Evolutionary conservation across 78 protist genomes (phyloP), one percentile per base, ranked within the genome.

Genomic region (Blattamonas nauphoetae): DNA sequence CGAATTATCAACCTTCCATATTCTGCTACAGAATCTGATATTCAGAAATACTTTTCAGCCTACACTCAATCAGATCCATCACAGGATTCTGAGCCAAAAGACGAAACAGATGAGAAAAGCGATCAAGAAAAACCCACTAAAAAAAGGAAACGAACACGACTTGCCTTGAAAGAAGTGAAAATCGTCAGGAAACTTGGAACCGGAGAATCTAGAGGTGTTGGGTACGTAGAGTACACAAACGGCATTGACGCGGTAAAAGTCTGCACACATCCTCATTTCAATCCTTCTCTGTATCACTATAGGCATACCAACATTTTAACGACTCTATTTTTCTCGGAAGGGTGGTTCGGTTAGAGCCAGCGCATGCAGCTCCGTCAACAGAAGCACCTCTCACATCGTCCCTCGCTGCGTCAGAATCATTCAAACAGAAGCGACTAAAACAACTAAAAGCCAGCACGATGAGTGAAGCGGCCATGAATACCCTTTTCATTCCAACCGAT

Each of bases 341-440:
- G 4, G 5, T 45, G 35, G 33, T 89, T 35, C 91, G 85, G 36
- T 4, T 89, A 45, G 2, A 34, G 11, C 86, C 91, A 2, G 91
- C 89, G 29, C 42, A 84, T 29, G 84, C 41, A 2, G 44, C 36
- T 2, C 71, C 1, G 34, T 2, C 2, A 4, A 2, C 63, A 2
- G 1, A 38, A 33, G 29, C 81, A 35, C 3, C 11, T 11, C 21
- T 21, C 71, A 29, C 71, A 55, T 55, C 71, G 21, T 29, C 71
- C 71, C 11, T 29, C 71, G 83, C 83, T 4, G 83, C 43, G 4
- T 4, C 42, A 6, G 83, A 79, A 21, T 5, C 83, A 21, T 79
- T 79, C 83, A 6, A 21, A 5, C 83, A 79, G 83, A 21, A 79
- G 83, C 83, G 21, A 4, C 41, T 6, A 11, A 21, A 6, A 5